These are phyloP conservation scores for Hevea brasiliensis DNA, from an alignment of 345 rosid species.

Conservation along the genomic window DNA sequence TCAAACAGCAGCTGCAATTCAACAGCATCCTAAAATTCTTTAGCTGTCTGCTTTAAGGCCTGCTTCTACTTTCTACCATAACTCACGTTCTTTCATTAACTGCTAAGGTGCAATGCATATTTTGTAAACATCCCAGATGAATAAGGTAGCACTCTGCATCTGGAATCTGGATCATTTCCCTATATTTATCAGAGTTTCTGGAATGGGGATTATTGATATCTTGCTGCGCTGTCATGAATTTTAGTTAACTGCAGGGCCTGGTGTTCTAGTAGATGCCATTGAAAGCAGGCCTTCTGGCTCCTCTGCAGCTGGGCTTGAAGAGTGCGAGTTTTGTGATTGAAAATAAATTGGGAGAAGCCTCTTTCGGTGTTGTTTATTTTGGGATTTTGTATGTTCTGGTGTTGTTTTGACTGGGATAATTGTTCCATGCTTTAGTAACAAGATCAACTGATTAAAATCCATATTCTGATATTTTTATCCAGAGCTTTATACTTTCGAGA, in stretches of 20 bases:
- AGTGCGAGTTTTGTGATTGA: too few species aligned
- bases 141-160: slow-evolving; percentile 19
- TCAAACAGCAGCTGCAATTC: slow-evolving; percentile 41
- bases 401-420: slow-evolving; percentile 72
- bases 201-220: slow-evolving; percentile 54
- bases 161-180: slow-evolving; percentile 46
- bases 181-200: slow-evolving; percentile 50
- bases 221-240: slow-evolving; percentile 67
- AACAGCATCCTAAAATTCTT: slow-evolving; percentile 28
- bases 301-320: slow-evolving; percentile 69
- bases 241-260: slow-evolving; percentile 93
- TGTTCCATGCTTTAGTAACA: too few species aligned
- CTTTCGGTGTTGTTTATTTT: slow-evolving; percentile 83
- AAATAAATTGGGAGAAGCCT: slow-evolving; percentile 88
- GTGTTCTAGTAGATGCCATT: slow-evolving; percentile 84
- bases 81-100: slow-evolving; percentile 20
- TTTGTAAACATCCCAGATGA: slow-evolving; percentile 42
- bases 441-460: too few species aligned
- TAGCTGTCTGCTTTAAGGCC: slow-evolving; percentile 42
- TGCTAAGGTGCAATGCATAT: slow-evolving; percentile 47
- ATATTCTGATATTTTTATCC: too few species aligned
- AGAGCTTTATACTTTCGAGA: too few species aligned
- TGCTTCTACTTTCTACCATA: slow-evolving; percentile 26
- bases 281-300: slow-evolving; percentile 85
- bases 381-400: too few species aligned